phyloP scores from a whole-genome alignment of 768 basidiomycete genomes.

The Boletus subcaerulescens region DNA sequence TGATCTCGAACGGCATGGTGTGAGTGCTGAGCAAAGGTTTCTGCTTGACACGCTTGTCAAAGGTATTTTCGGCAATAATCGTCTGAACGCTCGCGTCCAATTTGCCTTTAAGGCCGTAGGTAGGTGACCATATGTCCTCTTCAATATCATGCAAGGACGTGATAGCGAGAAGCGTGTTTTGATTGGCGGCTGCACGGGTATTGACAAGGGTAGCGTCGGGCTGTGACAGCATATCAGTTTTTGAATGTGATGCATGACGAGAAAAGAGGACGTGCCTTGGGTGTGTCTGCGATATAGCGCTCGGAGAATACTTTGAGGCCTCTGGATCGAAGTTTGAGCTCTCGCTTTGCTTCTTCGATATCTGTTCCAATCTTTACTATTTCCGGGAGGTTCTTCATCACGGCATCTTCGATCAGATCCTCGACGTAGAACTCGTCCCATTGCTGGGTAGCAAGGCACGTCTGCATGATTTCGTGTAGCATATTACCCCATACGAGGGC shows the following conservation, averaged over 20 bases:
- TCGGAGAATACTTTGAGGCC: constrained; percentile 64
- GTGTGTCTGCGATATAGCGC: constrained; percentile 59
- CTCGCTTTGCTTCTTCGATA: constrained; percentile 62
- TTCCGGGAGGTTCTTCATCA: constrained; percentile 53
- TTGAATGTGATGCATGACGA: not conserved
- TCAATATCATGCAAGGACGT: constrained; percentile 80
- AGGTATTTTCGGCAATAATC: constrained; percentile 49
- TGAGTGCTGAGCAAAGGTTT: constrained; percentile 23
- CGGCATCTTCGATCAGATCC: constrained; percentile 52
- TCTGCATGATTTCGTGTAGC: constrained; percentile 88
- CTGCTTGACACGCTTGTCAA: constrained; percentile 16
- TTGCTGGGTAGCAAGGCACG: constrained; percentile 55
- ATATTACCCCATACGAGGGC: constrained; percentile 89
- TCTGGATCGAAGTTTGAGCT: constrained; percentile 57
- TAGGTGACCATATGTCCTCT: constrained; percentile 97
- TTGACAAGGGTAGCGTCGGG: constrained; percentile 64
- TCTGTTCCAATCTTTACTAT: constrained; percentile 57
- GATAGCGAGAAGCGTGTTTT: constrained; percentile 64
- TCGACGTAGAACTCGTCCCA: constrained; percentile 70
- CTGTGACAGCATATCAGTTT: constrained; percentile 34
- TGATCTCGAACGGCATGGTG: constrained; percentile 86
- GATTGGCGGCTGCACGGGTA: constrained; percentile 50
- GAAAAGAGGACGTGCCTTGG: constrained; percentile 49
- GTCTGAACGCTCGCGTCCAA: constrained; percentile 86
- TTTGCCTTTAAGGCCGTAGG: constrained; percentile 93